Conservation (phyloP, 2,329 filamentous ascomycete genomes). For the Colletotrichum sp. region DNA sequence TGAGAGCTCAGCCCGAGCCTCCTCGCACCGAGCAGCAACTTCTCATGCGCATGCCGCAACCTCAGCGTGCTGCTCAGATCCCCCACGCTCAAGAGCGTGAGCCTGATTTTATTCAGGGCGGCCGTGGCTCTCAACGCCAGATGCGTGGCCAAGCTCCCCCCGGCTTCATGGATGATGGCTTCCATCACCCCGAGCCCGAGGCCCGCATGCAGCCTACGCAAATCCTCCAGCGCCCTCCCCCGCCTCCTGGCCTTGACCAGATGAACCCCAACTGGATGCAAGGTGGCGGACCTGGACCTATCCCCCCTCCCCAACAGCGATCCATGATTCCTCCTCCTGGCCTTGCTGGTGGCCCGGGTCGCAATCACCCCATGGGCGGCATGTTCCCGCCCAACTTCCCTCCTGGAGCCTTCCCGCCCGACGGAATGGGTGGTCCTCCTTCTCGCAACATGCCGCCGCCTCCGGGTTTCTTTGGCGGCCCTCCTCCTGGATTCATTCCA, state of each 20-base stretch:
- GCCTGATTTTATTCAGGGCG: constrained; percentile 44
- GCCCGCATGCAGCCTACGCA: constrained; percentile 63
- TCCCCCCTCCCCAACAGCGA: constrained; percentile 43
- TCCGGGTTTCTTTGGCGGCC: constrained; percentile 61
- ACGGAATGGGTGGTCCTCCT: constrained; percentile 54
- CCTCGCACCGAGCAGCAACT: constrained; percentile 54
- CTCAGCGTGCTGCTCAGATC: constrained; percentile 53
- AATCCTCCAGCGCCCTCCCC: constrained; percentile 68
- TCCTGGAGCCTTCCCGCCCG: constrained; percentile 51
- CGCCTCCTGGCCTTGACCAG: constrained; percentile 64
- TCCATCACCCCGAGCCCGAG: constrained; percentile 55
- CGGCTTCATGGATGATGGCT: constrained; percentile 60
- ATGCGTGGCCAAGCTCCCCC: constrained; percentile 53
- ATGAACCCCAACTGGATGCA: constrained; percentile 63
- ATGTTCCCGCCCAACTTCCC: constrained; percentile 70
- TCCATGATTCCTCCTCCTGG: constrained; percentile 67
- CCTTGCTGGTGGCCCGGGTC: constrained; percentile 46
- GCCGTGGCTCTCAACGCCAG: constrained; percentile 39
- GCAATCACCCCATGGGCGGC: constrained; percentile 56
- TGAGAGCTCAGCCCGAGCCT: constrained; percentile 62
- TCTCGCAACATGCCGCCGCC: constrained; percentile 63
- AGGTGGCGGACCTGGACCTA: constrained; percentile 46
- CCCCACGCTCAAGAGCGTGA: constrained; percentile 55
- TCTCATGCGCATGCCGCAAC: constrained; percentile 58
- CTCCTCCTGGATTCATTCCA: constrained; percentile 55